Evolutionary conservation across 352 stramenopile species (phyloP), one percentile per base, ranked within the genome.

Genomic region (Peronosclerospora sorghi): DNA sequence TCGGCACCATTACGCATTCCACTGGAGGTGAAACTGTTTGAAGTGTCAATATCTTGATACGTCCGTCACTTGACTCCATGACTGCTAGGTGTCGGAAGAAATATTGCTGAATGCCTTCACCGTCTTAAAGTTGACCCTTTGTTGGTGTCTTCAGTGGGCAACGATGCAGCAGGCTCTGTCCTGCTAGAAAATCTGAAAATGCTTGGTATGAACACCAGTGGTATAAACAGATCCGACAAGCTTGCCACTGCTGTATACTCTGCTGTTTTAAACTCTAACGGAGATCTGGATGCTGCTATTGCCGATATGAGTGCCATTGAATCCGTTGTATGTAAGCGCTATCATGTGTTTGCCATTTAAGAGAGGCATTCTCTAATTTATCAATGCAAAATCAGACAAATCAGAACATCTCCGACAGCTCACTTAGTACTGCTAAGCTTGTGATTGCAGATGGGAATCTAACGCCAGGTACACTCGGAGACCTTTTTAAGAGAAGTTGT

Each of bases 91-190:
- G 87, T 96, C n/a, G 87, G 79, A n/a, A 68, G 84, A 4, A 96
- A 96, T 61, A 91, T 96, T 37, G 83, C 85, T 27, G 84, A 96
- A 53, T 90, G 72, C 37, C 56, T 95, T 10, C 68, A 84, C 32
- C 73, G 83, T 8, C 66, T 96, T 0, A 60, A 61, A 0, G 23
- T 72, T 13, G 50, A 75, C 29, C 77, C 76, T 38, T 38, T 90
- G 28, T 70, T 96, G 14, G 60, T 95, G 14, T 95, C 86, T 8
- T 76, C 63, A 0, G 68, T 96, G 12, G 86, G 86, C 0, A 67
- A 76, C 12, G 86, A 96, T 40, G 47, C 66, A 2, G 66, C 65
- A 1, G 86, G 86, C 2, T 73, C 59, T 1, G 68, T 83, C 41
- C 61, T 96, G 14, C 47, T 95, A 27, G 63, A 79, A 12, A 81